A percentile compares a stretch with the other conserved stretches of the same genome.
phyloP scores from a whole-genome alignment of 768 basidiomycete species.

The Mycena alexandri region DNA sequence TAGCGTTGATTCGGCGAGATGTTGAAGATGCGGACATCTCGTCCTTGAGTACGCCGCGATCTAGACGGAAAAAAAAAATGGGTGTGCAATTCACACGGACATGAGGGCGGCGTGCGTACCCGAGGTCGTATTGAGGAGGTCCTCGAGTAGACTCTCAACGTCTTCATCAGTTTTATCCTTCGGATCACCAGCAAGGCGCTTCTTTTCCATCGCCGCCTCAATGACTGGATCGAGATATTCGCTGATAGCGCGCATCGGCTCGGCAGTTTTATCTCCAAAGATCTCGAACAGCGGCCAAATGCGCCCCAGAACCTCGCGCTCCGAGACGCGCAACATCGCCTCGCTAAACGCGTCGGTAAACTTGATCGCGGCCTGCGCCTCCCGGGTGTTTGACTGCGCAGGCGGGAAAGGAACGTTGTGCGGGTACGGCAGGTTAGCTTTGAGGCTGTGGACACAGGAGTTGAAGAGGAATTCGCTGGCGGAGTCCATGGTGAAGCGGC shows the following conservation, averaged over 20 bases:
- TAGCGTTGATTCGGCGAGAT: not conserved
- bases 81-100: constrained; percentile 41
- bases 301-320: constrained; percentile 56
- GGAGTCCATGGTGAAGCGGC: constrained; percentile 76
- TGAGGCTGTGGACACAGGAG: constrained; percentile 64
- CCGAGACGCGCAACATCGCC: constrained; percentile 57
- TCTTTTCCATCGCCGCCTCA: constrained; percentile 58
- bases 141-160: constrained; percentile 61
- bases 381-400: constrained; percentile 38
- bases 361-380: constrained; percentile 40
- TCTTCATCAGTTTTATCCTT: constrained; percentile 40
- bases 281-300: constrained; percentile 69
- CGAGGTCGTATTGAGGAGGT: constrained; percentile 65
- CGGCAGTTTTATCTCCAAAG: constrained; percentile 59
- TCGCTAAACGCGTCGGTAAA: constrained; percentile 66
- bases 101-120: constrained; percentile 52
- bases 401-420: constrained; percentile 51
- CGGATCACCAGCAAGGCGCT: constrained; percentile 43
- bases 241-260: constrained; percentile 61
- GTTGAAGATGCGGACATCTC: constrained; percentile 50
- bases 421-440: constrained; percentile 65
- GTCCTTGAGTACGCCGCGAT: constrained; percentile 56
- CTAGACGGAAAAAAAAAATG: constrained; percentile 40
- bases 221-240: constrained; percentile 68
- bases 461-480: constrained; percentile 76